A percentile compares a stretch with the other conserved stretches of the same genome.
Evolutionary conservation across 1,284 basidiomycete genomes (phyloP).

Genomic region (Cryptococcus amylolentus): DNA sequence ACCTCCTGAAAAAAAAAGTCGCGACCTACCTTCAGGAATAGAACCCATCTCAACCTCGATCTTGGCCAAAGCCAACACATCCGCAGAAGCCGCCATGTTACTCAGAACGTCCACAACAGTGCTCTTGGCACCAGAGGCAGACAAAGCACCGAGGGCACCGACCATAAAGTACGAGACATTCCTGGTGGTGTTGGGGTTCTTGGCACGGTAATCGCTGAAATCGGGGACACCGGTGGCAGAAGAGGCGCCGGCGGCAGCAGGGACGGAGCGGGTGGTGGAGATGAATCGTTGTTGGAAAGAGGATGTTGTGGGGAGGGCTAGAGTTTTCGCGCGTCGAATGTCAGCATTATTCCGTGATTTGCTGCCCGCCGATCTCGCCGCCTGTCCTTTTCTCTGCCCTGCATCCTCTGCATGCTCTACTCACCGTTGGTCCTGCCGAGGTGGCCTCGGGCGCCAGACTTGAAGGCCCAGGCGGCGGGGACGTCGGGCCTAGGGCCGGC

Average conservation of each 20-base stretch:
- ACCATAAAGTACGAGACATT: conserved; percentile 96
- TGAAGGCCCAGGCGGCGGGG: conserved; percentile 64
- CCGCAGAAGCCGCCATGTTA: conserved; percentile 95
- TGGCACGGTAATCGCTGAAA: conserved; percentile 76
- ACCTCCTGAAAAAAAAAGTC: conserved; percentile 19
- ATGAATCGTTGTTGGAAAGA: conserved; percentile 57
- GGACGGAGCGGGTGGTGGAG: conserved; percentile 57
- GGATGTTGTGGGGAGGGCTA: conserved; percentile 54
- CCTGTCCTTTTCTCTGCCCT: background rate
- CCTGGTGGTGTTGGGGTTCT: conserved; percentile 67
- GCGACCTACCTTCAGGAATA: conserved; percentile 89
- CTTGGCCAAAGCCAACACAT: conserved; percentile 96
- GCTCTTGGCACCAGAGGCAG: conserved; percentile 91
- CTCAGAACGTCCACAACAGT: conserved; percentile 90
- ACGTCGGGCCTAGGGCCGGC: conserved; percentile 60
- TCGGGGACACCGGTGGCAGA: conserved; percentile 71
- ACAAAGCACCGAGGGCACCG: conserved; percentile 88
- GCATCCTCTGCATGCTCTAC: conserved; percentile 26
- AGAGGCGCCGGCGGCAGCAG: conserved; percentile 17
- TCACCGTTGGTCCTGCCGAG: conserved; percentile 66
- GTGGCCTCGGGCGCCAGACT: conserved; percentile 37
- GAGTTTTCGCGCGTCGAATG: background rate
- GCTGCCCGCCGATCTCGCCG: background rate
- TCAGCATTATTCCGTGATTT: background rate
- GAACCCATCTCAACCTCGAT: conserved; percentile 87